Base-by-base conservation (phyloP, 2,329 filamentous ascomycete genomes). In the Diaporthe vexans region DNA sequence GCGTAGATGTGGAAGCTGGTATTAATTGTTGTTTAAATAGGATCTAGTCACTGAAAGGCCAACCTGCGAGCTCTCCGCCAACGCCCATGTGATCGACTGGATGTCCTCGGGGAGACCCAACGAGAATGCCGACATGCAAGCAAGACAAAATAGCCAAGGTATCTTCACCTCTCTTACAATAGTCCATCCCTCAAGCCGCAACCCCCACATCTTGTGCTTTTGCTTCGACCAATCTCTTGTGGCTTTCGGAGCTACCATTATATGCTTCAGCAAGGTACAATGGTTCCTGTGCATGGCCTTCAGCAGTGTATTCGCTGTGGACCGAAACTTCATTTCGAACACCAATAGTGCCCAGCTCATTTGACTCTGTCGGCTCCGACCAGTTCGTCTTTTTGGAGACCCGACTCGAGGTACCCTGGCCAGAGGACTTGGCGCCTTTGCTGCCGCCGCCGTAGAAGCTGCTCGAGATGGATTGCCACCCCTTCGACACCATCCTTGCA, bases 291-390 rank as follows among this genome's bases (percentile, higher is more conserved):
- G 65, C 21, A 0, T 52, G 29, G 21, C 54, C 40, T 35, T 71
- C 67, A 10, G 35, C 35, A 21, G 59, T 65, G 33, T 72, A 63
- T 15, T 72, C 59, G 51, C 52, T 72, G 52, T 52, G 48, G 17
- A 72, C 59, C 0, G 51, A 63, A 17, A 68, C 58, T 6, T 74
- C 74, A 54, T 69, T 71, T 37, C 72, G 72, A 17, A 75, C 59
- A 19, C 74, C 74, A 19, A 75, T 74, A 0, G 19, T 63, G 15
- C 57, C 40, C 59, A 75, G 52, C 74, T 72, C 74, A 17, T 72
- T 54, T 15, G 68, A 61, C 61, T 58, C 54, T 5, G 46, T 21
- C 0, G 15, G 67, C 46, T 63, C 61, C 3, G 74, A 63, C 71
- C 71, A 65, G n/a, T 51, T 52, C 15, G 59, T 51, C 10, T n/a